These are phyloP conservation scores for Suillus fuscotomentosus DNA, from an alignment of 768 basidiomycete species.

Conservation along the genomic window DNA sequence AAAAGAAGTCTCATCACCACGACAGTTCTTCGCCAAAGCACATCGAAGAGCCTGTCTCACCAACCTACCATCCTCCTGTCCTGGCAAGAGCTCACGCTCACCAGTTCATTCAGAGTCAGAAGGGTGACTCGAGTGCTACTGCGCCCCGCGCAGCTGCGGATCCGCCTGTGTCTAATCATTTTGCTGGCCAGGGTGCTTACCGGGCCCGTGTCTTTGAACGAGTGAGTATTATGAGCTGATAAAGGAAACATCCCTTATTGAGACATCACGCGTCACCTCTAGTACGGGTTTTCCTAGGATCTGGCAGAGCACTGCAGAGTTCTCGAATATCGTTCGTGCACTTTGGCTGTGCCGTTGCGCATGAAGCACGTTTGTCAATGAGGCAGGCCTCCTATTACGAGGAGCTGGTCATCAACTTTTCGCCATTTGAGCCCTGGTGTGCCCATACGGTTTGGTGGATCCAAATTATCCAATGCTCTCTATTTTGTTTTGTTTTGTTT, in stretches of 20 bases:
- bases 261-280: neutral
- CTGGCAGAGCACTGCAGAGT: neutral
- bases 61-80: neutral
- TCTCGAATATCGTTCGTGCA: neutral
- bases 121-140: neutral
- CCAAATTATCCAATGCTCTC: neutral
- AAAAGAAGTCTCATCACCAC: neutral
- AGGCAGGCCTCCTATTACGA: neutral
- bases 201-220: neutral
- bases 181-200: neutral
- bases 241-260: no score
- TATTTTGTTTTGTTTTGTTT: neutral
- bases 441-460: neutral
- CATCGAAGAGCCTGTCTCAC: neutral
- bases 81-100: neutral
- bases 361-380: neutral
- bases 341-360: conserved; percentile 1
- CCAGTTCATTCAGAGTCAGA: neutral
- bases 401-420: neutral
- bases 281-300: neutral
- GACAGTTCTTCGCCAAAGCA: neutral
- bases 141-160: neutral
- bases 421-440: neutral
- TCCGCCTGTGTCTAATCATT: neutral
- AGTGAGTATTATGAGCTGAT: neutral